phyloP scores from a whole-genome alignment of 805 yeast species.

The Myxozyma monticola region DNA sequence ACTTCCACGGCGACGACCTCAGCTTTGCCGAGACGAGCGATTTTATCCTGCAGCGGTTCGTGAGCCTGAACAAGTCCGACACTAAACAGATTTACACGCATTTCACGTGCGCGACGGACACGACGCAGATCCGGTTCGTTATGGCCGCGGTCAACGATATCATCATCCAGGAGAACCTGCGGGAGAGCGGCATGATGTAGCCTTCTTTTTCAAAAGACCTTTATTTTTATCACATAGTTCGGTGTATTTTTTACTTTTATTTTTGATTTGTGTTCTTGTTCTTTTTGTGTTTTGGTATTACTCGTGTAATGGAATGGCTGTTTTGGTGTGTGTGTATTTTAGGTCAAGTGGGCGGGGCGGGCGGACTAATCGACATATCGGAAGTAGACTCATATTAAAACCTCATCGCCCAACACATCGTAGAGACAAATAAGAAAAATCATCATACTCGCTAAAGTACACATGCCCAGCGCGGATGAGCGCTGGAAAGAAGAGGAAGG shows the following conservation, averaged over 20 bases:
- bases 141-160: slow-evolving; percentile 89
- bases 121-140: slow-evolving; percentile 84
- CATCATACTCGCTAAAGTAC: too few relatives aligned
- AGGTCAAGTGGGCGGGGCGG: too few relatives aligned
- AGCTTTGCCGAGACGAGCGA: slow-evolving; percentile 66
- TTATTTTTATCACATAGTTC: background rate
- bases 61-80: slow-evolving; percentile 59
- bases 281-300: background rate
- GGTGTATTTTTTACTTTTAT: background rate
- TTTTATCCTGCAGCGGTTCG: slow-evolving; percentile 69
- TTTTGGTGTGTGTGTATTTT: background rate
- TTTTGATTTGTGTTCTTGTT: background rate
- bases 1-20: slow-evolving; percentile 63
- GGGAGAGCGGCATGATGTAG: slow-evolving; percentile 44
- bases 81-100: slow-evolving; percentile 84
- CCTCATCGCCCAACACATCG: too few relatives aligned
- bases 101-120: slow-evolving; percentile 94
- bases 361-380: too few relatives aligned
- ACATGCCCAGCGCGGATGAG: too few relatives aligned
- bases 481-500: too few relatives aligned
- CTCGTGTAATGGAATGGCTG: too few relatives aligned
- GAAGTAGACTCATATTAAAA: too few relatives aligned
- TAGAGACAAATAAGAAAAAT: too few relatives aligned
- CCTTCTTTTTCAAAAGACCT: background rate
- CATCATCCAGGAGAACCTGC: slow-evolving; percentile 78